These are phyloP conservation scores for Cyclocybe cylindracea DNA, from an alignment of 768 basidiomycete species.

Conservation along the genomic window DNA sequence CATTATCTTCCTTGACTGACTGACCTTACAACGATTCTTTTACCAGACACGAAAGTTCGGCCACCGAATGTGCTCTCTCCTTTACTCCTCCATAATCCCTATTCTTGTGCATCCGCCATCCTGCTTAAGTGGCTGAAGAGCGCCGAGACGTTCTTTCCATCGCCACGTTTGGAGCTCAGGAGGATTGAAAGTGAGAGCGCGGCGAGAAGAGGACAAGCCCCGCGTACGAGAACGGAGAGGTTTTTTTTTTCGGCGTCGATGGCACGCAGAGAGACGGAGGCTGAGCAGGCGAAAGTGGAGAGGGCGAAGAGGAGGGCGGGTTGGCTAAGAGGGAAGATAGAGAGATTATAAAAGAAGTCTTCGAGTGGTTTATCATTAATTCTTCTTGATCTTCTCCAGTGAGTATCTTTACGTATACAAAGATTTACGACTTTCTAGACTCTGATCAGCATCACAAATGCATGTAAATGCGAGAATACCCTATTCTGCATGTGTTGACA, in stretches of 20 bases:
- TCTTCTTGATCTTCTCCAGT: too few relatives aligned
- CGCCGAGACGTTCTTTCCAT: slow-evolving; percentile 6
- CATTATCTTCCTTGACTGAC: background rate
- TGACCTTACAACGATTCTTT: background rate
- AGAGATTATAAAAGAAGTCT: too few relatives aligned
- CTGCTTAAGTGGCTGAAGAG: slow-evolving; percentile 33
- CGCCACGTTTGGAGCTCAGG: slow-evolving; percentile 22
- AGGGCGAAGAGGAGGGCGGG: slow-evolving; percentile 33
- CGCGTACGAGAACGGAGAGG: slow-evolving; percentile 63
- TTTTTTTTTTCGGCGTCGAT: slow-evolving; percentile 54
- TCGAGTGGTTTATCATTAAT: too few relatives aligned
- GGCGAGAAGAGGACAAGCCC: slow-evolving; percentile 52
- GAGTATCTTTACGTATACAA: too few relatives aligned
- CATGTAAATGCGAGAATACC: too few relatives aligned
- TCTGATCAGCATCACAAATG: too few relatives aligned
- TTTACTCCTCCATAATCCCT: slow-evolving; percentile 48
- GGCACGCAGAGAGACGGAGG: slow-evolving; percentile 57
- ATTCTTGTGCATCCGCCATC: slow-evolving; percentile 51
- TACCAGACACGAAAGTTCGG: slow-evolving; percentile 61
- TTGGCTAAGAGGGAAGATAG: too few relatives aligned
- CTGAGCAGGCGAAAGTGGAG: slow-evolving; percentile 55
- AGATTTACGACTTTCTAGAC: too few relatives aligned
- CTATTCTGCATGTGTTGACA: too few relatives aligned
- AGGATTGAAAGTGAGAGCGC: slow-evolving; percentile 52
- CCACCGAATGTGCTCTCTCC: slow-evolving; percentile 48